Evolutionary conservation across 768 basidiomycete genomes (phyloP), one percentile per base, ranked within the genome.

Genomic region (Termitomyces titanicus): DNA sequence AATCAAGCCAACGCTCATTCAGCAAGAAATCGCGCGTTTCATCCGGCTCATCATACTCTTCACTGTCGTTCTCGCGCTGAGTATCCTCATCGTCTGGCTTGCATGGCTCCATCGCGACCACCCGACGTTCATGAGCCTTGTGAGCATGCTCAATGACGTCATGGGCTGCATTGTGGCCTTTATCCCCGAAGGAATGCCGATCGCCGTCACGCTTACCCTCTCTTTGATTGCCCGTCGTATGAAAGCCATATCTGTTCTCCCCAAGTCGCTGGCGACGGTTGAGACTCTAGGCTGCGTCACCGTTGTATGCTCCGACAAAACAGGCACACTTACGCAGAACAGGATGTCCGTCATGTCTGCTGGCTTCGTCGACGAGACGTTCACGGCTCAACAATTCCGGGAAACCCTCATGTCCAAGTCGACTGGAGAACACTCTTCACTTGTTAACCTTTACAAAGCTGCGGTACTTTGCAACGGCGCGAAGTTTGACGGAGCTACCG

Each of bases 241-340:
- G 62, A 58, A 59, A 49, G 40, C 1, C 0, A 53, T 54, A 8
- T 27, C 43, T 4, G 60, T 63, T 20, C 62, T 63, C 10, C 59
- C 45, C 62, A 80, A 79, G 61, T 80, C 81, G 3, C 70, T 88
- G 22, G 76, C 83, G 24, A 87, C 83, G 6, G 83, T 88, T 29
- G 86, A 88, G 65, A 83, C 82, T 7, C 73, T 88, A 5, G 86
- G 86, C 7, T 75, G 79, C 9, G 83, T 87, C 64, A 80, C 81
- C 51, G 77, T 77, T 10, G 65, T 78, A 33, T 74, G 72, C 47
- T 76, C 75, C 5, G 80, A 87, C 63, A 87, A 87, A 66, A 83
- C 83, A 0, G 82, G 84, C 13, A 84, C 82, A 0, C 68, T 86
- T 18, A 86, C 85, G 1, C 74, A 79, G 63, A 84, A 84, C 63